Base-by-base conservation (phyloP, 177 flowering plant genomes). In the Vitis hybrid region DNA sequence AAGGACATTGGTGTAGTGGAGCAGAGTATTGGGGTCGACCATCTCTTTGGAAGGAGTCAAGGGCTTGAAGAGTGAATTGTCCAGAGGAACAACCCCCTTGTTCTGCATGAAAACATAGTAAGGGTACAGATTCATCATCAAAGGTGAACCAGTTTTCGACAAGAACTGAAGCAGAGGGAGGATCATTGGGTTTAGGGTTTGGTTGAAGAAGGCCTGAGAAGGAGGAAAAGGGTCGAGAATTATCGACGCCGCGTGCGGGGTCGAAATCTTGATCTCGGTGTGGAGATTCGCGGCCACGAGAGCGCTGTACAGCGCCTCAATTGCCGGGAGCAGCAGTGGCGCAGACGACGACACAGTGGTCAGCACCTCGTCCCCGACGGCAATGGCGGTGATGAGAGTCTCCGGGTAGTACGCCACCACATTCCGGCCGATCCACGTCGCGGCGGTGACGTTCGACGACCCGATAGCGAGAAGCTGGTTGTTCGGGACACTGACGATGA, bases 51-150 rank as follows among this genome's bases (percentile, higher is more conserved):
- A 81, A 0, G 98, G 98, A 4, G 87, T 83, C 65, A 92, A 72
- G 1, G 95, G 97, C 77, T 86, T 84, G 77, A 93, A 91, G 30
- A 96, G 75, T 0, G 92, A 76, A 69, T 88, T 92, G 49, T 93
- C 97, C 15, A 96, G 70, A 50, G 98, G 98, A 4, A 96, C 98
- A 7, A 91, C 90, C 4, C 97, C 97, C 67, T 87, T 91, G 78
- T 89, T 92, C 80, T 93, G 87, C 99, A 93, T 93, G 70, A 88
- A 93, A 13, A 93, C 98, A 58, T 93, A 96, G 72, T 93, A 96
- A 45, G 99, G 98, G 63, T 96, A 96, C 65, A 93, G 76, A 69
- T 96, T 96, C 90, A 96, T 85, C 99, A 96, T 96, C 64, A 96
- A 60, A 0, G 97, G 97, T 6, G 99, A 80, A 10, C 76, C 78